Evolutionary conservation across 768 basidiomycete genomes (phyloP), one percentile per base, ranked within the genome.

Genomic region (Tulasnella sp.): DNA sequence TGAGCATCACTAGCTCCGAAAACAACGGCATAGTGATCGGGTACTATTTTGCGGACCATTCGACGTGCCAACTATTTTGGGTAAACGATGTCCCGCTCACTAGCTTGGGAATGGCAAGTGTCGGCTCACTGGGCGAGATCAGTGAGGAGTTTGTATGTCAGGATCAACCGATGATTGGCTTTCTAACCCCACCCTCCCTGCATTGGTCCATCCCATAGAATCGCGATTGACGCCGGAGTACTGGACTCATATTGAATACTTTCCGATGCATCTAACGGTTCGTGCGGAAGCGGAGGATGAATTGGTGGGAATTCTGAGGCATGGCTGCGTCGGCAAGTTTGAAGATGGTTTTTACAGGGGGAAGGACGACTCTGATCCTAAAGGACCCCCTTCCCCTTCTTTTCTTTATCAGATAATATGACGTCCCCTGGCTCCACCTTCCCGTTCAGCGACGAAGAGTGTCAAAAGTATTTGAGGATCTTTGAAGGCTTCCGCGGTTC

Each of bases 231-330:
- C 49, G 4, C 57, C 57, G 1, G 57, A 59, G 22, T 59, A 59
- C 30, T 59, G 57, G 57, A 31, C 42, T 0, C 57, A 59, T 31
- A 46, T 59, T 17, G 57, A 59, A 2, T 51, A 59, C 42, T 59
- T 29, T 25, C 57, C 57, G 29, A 48, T 30, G 45, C 46, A 25
- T 42, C 17, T 29, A 2, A 8, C 19, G 45, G 48, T 59, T 42
- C 27, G 30, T 12, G 15, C 25, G 21, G 46, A 49, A 1, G 57
- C 57, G 0, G 57, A 59, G 15, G 29, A 49, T 2, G 46, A 59
- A 43, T 42, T 59, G 11, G 19, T 59, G 19, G 45, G 25, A 25
- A 31, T 59, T 29, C 15, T 59, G 22, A 24, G 30, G 2, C 57
- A 59, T 17, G 57, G 57, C 30, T 29, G 31, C 25, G 46, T 59